Percentiles rank a stretch among this genome's conserved stretches.
Evolutionary conservation across 192 early-diverging fungal species (phyloP).

Genomic region (Dissophora ornata): DNA sequence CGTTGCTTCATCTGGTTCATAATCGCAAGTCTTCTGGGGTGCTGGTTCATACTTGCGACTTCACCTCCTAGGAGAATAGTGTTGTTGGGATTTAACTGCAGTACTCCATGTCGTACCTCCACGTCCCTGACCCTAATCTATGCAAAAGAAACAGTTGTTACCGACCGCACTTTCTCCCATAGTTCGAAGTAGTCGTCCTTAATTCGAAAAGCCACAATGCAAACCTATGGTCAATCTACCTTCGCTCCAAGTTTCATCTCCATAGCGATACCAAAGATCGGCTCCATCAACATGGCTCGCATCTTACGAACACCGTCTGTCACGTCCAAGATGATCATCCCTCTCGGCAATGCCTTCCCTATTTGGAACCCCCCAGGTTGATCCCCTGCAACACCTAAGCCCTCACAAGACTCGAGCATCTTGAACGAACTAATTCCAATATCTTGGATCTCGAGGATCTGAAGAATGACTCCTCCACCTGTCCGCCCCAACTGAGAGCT

Average conservation of each 20-base stretch:
- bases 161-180: no score
- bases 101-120: slow-evolving; percentile 37
- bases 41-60: slow-evolving; percentile 40
- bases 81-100: slow-evolving; percentile 22
- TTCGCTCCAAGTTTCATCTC: slow-evolving; percentile 53
- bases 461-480: slow-evolving; percentile 30
- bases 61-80: slow-evolving; percentile 35
- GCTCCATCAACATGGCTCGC: slow-evolving; percentile 18
- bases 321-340: slow-evolving; percentile 21
- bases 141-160: neutral
- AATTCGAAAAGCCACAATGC: no score
- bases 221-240: slow-evolving; percentile 2
- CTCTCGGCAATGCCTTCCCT: slow-evolving; percentile 18
- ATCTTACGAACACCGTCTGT: slow-evolving; percentile 40
- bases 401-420: slow-evolving; percentile 35
- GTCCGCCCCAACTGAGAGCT: neutral
- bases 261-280: slow-evolving; percentile 30
- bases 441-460: slow-evolving; percentile 41
- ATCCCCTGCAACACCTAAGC: slow-evolving; percentile 22
- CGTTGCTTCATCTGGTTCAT: slow-evolving; percentile 49
- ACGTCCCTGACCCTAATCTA: slow-evolving; percentile 36
- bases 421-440: slow-evolving; percentile 30
- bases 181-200: no score
- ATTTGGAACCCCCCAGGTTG: slow-evolving; percentile 21
- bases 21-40: slow-evolving; percentile 32